phyloP scores from a whole-genome alignment of 371 early-diverging fungal genomes.

The Synchytrium microbalum region DNA sequence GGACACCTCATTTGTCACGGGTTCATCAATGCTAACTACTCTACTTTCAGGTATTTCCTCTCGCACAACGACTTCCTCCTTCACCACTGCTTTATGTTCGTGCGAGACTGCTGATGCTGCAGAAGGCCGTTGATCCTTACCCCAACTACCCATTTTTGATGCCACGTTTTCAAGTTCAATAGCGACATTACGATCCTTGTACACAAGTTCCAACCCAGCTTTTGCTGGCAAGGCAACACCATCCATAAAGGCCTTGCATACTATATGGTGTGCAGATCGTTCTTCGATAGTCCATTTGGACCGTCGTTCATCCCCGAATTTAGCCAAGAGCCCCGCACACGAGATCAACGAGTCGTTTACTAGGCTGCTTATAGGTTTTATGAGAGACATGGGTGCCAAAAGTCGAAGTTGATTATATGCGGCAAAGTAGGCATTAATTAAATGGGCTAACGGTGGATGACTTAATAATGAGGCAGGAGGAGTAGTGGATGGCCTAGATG shows the following conservation, averaged over 20 bases:
- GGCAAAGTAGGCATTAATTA: slow-evolving; percentile 58
- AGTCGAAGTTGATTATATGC: slow-evolving; percentile 61
- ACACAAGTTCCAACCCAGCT: background rate
- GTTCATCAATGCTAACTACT: no score
- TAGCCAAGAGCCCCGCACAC: background rate
- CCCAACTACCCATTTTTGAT: background rate
- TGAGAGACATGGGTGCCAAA: slow-evolving; percentile 40
- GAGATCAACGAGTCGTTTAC: background rate
- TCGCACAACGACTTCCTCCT: no score
- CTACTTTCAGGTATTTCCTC: no score
- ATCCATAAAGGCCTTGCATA: background rate
- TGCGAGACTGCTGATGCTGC: no score
- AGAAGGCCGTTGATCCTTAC: background rate
- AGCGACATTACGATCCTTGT: background rate
- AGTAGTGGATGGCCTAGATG: slow-evolving; percentile 12
- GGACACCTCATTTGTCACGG: no score
- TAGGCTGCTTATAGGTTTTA: background rate
- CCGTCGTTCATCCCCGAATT: background rate
- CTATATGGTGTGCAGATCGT: background rate
- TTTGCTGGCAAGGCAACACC: background rate
- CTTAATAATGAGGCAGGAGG: slow-evolving; percentile 56
- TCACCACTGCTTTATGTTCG: no score
- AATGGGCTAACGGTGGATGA: slow-evolving; percentile 59
- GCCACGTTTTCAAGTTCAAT: background rate
- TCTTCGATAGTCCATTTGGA: background rate